phyloP scores from a whole-genome alignment of 2,329 filamentous ascomycete genomes.

The Capronia coronata region DNA sequence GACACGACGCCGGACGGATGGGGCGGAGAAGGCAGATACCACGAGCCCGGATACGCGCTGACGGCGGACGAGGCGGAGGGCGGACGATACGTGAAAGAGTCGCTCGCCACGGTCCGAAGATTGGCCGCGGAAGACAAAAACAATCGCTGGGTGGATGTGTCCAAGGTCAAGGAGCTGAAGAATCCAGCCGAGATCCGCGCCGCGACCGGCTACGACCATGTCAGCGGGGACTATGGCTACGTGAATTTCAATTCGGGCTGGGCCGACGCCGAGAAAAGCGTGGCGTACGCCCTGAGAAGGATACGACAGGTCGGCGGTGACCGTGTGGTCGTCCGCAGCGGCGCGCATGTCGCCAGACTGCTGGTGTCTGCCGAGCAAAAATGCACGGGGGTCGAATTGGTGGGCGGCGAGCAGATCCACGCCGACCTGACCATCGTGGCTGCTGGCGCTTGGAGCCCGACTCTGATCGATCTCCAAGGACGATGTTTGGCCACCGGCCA shows the following conservation, averaged over 20 bases:
- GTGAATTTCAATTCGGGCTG: constrained; percentile 44
- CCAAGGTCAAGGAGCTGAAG: constrained; percentile 34
- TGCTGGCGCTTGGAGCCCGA: constrained; percentile 78
- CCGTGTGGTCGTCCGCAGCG: constrained; percentile 34
- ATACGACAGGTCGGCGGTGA: constrained; percentile 31
- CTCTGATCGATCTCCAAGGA: constrained; percentile 69
- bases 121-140: constrained; percentile 30
- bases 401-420: constrained; percentile 15
- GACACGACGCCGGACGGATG: constrained; percentile 29
- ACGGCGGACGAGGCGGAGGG: constrained; percentile 31
- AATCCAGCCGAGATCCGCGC: constrained; percentile 17
- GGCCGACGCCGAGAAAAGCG: constrained; percentile 40
- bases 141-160: constrained; percentile 33
- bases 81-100: constrained; percentile 12
- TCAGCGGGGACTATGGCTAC: constrained; percentile 34
- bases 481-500: constrained; percentile 77
- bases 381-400: constrained; percentile 22
- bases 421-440: constrained; percentile 54
- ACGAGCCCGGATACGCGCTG: constrained; percentile 40
- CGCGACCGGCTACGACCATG: constrained; percentile 21
- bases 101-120: constrained; percentile 20
- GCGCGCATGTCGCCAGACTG: constrained; percentile 34
- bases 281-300: constrained; percentile 36
- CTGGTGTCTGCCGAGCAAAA: constrained; percentile 28
- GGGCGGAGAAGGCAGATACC: constrained; percentile 41